These are phyloP conservation scores for sweet orange (Citrus sinensis) DNA, from an alignment of 345 rosid genomes.

Conservation along the genomic window DVS_A1.0 CM039161.1:9911001-9911500, in stretches of 20 bases:
- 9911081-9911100: neutral
- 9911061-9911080: neutral
- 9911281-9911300: neutral
- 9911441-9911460: slow-evolving; percentile 18
- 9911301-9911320: neutral
- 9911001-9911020: neutral
- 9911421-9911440: slow-evolving; percentile 25
- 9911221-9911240: neutral
- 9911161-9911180: neutral
- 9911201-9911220: neutral
- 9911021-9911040: neutral
- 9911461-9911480: slow-evolving; percentile 8
- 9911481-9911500: neutral
- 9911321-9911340: slow-evolving; percentile 45
- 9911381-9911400: slow-evolving; percentile 99
- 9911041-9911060: neutral
- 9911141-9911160: neutral
- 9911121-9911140: neutral
- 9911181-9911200: neutral
- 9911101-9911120: neutral
- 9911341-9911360: slow-evolving; percentile 71
- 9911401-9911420: slow-evolving; percentile 99
- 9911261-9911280: neutral
- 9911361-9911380: slow-evolving; percentile 98
- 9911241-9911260: neutral